phyloP scores from a whole-genome alignment of 352 stramenopile species.

The Pythium phragmiticola region DNA sequence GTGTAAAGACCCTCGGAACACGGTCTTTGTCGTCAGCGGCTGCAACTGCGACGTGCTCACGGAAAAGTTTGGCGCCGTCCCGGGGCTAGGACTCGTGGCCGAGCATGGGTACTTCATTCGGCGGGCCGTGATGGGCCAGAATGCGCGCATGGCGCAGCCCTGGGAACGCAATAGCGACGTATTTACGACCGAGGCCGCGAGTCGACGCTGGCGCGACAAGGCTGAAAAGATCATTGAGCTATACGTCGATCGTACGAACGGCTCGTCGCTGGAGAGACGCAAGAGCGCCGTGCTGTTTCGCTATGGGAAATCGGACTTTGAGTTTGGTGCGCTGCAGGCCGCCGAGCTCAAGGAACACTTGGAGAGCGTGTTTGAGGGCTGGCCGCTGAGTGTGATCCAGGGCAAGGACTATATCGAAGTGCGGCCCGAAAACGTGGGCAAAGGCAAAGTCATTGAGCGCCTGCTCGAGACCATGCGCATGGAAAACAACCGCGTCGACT shows the following conservation, averaged over 20 bases:
- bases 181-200: conserved; percentile 51
- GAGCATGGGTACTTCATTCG: conserved; percentile 98
- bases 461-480: conserved; percentile 83
- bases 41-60: conserved; percentile 95
- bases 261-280: conserved; percentile 97
- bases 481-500: conserved; percentile 88
- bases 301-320: conserved; percentile 97
- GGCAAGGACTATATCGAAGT: conserved; percentile 98
- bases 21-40: conserved; percentile 97
- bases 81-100: conserved; percentile 95
- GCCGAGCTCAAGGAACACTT: conserved; percentile 97
- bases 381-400: conserved; percentile 77
- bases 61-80: conserved; percentile 92
- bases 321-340: conserved; percentile 97
- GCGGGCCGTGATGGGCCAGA: conserved; percentile 55
- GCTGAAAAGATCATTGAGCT: conserved; percentile 96
- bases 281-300: conserved; percentile 98
- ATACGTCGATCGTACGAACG: conserved; percentile 98
- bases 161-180: conserved; percentile 72
- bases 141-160: conserved; percentile 57
- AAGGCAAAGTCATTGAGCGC: conserved; percentile 93
- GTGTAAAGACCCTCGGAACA: conserved; percentile 94
- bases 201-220: conserved; percentile 93
- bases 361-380: conserved; percentile 89
- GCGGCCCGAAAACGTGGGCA: conserved; percentile 95